Base-by-base conservation (phyloP, 2,329 filamentous ascomycete genomes). In the Drechslerella dactyloides region DNA sequence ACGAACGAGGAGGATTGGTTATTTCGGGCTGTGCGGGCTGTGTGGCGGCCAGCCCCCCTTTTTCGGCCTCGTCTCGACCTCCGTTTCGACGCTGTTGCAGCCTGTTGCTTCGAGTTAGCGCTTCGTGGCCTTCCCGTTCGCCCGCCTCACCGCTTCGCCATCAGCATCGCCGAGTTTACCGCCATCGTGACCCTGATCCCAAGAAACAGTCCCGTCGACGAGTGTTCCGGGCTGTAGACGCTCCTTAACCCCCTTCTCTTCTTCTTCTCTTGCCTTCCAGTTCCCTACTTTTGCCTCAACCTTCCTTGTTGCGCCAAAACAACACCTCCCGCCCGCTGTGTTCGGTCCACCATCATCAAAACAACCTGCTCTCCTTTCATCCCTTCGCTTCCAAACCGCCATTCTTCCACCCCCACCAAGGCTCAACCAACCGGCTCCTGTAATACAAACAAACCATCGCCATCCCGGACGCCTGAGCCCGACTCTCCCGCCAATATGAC, bases 401-500 rank as follows among this genome's bases (percentile, higher is more conserved):
- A 21, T 55, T 44, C 13, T 11, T 19, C 37, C 11, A 17, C 48
- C 37, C 24, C 44, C 24, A 61, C 24, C 13, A n/a, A 3, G 27
- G 27, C 8, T 8, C 27, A 24, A 17, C 57, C 57, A 61, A 27
- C 44, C 44, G 23, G n/a, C 40, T 6, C 13, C 4, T 23, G n/a
- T 23, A 15, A n/a, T 10, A 33, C 10, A 17, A 17, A 40, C 8
- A 27, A 10, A 21, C 10, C 27, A 4, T 21, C 27, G n/a, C n/a
- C 51, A 27, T 10, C 23, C 2, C 15, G n/a, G 27, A 30, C 24
- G 5, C 44, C 54, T 75, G 44, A 33, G 27, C 27, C 44, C 19
- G 44, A 17, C 80, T 78, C 74, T 86, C 85, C n/a, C 83, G 81
- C 83, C 69, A 82, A 83, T 51, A 80, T 82, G 60, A 93, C 92